phyloP scores from a whole-genome alignment of 805 yeast genomes.

The Pichia kluyveri region DNA sequence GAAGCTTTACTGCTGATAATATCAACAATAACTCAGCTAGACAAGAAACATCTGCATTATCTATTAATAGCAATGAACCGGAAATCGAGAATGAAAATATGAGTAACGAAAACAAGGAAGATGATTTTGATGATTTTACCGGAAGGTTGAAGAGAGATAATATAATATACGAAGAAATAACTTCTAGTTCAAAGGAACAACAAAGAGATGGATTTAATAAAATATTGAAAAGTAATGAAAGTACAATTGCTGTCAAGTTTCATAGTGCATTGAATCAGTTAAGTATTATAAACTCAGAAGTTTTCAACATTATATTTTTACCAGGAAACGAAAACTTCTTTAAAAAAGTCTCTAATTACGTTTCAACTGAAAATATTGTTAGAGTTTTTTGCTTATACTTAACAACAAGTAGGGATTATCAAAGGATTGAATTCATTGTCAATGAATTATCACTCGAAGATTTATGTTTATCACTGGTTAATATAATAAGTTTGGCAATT shows the following conservation, averaged over 20 bases:
- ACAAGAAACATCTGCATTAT: neutral
- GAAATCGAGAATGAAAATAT: neutral
- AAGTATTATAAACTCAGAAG: conserved; percentile 15
- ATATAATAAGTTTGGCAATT: conserved; percentile 13
- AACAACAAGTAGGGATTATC: conserved; percentile 3
- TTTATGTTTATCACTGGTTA: conserved; percentile 17
- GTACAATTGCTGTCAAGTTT: conserved; percentile 14
- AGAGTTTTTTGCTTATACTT: conserved; percentile 17
- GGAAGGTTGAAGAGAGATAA: conserved; percentile 16
- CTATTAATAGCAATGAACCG: neutral
- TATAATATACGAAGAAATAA: conserved; percentile 16
- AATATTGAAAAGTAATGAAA: conserved; percentile 5
- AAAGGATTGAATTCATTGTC: conserved; percentile 6
- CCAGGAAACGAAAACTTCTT: conserved; percentile 7
- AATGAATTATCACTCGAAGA: conserved; percentile 15
- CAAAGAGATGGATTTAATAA: conserved; percentile 16
- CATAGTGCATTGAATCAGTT: conserved; percentile 17
- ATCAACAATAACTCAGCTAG: neutral
- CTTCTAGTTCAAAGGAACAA: conserved; percentile 14
- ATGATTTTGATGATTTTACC: conserved; percentile 13
- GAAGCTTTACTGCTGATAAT: neutral
- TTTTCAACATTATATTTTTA: conserved; percentile 16
- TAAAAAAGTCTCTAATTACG: conserved; percentile 8
- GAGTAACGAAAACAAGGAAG: neutral
- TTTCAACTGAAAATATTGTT: conserved; percentile 22